Evolutionary conservation across 1,139 yeast species (phyloP).

Genomic region (Yamadazyma dendronema): DNA sequence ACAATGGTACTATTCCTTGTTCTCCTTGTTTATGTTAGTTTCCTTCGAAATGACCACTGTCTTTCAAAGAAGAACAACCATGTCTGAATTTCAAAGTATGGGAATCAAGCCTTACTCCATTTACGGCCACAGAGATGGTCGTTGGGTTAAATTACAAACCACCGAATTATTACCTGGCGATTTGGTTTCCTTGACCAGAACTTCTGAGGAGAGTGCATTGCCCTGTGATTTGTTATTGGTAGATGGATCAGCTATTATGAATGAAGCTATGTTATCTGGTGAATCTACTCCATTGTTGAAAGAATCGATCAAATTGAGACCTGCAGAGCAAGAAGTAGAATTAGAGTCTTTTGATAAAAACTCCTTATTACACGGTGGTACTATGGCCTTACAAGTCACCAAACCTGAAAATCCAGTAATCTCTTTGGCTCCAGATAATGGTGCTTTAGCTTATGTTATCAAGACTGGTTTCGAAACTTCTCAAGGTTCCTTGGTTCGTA

Average conservation of each 20-base stretch:
- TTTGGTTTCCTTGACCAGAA: slow-evolving; percentile 81
- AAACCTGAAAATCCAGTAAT: slow-evolving; percentile 52
- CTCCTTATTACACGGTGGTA: slow-evolving; percentile 92
- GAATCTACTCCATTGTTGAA: slow-evolving; percentile 96
- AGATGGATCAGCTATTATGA: slow-evolving; percentile 89
- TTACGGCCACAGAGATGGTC: slow-evolving; percentile 64
- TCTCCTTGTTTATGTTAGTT: slow-evolving; percentile 87
- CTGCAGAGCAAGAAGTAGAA: slow-evolving; percentile 63
- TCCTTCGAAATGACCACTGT: slow-evolving; percentile 95
- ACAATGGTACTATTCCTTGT: slow-evolving; percentile 92
- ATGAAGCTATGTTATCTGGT: slow-evolving; percentile 98
- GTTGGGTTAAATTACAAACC: slow-evolving; percentile 73
- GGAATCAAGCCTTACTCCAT: slow-evolving; percentile 89
- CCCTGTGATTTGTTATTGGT: slow-evolving; percentile 92
- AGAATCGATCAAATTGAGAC: slow-evolving; percentile 86
- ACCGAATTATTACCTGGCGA: slow-evolving; percentile 89
- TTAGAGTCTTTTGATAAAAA: slow-evolving; percentile 86
- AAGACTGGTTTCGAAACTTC: slow-evolving; percentile 98
- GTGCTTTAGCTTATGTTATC: slow-evolving; percentile 87
- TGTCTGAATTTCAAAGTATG: slow-evolving; percentile 95
- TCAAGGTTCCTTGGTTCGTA: slow-evolving; percentile 96
- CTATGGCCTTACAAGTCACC: slow-evolving; percentile 91
- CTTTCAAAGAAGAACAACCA: slow-evolving; percentile 90
- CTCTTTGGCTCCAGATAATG: slow-evolving; percentile 77
- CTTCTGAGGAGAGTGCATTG: slow-evolving; percentile 85